Base-by-base conservation (phyloP, 1,139 yeast genomes). In the Casaregolazyma lundiana region DNA sequence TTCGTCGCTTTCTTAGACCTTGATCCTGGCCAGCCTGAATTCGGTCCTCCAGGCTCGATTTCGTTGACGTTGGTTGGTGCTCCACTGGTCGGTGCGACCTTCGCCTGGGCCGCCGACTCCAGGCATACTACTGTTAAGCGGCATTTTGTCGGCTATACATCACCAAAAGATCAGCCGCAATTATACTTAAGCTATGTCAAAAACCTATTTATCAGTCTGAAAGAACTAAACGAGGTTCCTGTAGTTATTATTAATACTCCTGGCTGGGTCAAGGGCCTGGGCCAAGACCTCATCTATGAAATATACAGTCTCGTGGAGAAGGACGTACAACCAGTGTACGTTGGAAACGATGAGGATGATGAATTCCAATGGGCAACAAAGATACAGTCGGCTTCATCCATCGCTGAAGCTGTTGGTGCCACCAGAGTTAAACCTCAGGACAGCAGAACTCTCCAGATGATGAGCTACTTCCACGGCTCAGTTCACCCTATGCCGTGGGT, bases 201-300 rank as follows among this genome's bases (percentile, higher is more conserved):
- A 22, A 65, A 71, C 7, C 63, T 90, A 17, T 64, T 77, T 6
- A 53, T 44, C 51, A 46, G 17, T 52, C 54, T 37, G 48, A 34
- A 40, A 13, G 30, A 20, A 2, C 9, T 21, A 15, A 29, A 36
- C 6, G 55, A 8, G 59, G 66, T 38, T 61, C 67, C 39, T 66
- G 73, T 18, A 7, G 66, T 89, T 9, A 64, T 92, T 1, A 73
- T 90, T 2, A 90, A 90, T 57, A 80, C 94, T 0, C 95, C 97
- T 0, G 97, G 97, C 0, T 90, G 97, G 97, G 77, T 89, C 20
- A 86, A 85, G 64, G 97, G 97, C 0, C 80, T 80, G 50, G 98
- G 97, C 0, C 72, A 82, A 32, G 83, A 81, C 47, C 65, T 90
- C 7, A 68, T 87, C 17, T 67, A 66, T 13, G 68, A 73, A 13